Evolutionary conservation across 2,329 filamentous ascomycete genomes (phyloP).

Genomic region (Fusarium dimerum): DNA sequence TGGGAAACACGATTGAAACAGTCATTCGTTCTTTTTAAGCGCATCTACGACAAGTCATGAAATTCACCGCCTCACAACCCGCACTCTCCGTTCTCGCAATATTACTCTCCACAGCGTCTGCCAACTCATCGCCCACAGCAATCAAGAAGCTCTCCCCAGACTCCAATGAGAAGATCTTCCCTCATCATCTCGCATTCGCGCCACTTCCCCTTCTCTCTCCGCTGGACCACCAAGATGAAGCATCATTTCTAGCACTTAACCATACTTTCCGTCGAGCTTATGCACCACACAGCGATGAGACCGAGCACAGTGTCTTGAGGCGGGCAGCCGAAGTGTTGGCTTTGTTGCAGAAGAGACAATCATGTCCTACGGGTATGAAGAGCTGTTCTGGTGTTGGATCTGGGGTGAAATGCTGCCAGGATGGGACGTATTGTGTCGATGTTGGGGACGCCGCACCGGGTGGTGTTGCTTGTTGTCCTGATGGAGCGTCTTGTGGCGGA

Average conservation of each 20-base stretch:
- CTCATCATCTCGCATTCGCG: conserved; percentile 62
- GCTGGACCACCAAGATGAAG: conserved; percentile 29
- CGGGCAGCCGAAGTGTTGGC: conserved; percentile 49
- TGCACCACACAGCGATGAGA: conserved; percentile 44
- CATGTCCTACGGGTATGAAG: conserved; percentile 67
- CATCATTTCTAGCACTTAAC: conserved; percentile 12
- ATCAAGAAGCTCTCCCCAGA: conserved; percentile 73
- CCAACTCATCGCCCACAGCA: conserved; percentile 52
- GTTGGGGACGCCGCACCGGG: conserved; percentile 65
- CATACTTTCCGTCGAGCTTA: conserved; percentile 50
- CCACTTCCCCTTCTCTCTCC: conserved; percentile 29
- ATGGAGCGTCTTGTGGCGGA: conserved; percentile 64
- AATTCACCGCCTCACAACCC: conserved; percentile 36
- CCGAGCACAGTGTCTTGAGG: conserved; percentile 35
- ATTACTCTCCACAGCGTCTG: conserved; percentile 41
- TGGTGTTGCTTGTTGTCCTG: conserved; percentile 74
- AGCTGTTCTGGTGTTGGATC: conserved; percentile 65
- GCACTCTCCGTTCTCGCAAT: conserved; percentile 48
- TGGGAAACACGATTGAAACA: too few species aligned
- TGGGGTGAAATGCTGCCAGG: conserved; percentile 72
- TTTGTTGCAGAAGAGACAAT: conserved; percentile 57
- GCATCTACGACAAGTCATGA: conserved; percentile 37
- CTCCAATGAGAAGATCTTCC: conserved; percentile 71
- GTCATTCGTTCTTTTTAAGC: neutral
- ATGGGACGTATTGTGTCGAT: conserved; percentile 64